Conservation (phyloP, 2,329 filamentous ascomycete species). For the Cladophialophora chaetospira region DNA sequence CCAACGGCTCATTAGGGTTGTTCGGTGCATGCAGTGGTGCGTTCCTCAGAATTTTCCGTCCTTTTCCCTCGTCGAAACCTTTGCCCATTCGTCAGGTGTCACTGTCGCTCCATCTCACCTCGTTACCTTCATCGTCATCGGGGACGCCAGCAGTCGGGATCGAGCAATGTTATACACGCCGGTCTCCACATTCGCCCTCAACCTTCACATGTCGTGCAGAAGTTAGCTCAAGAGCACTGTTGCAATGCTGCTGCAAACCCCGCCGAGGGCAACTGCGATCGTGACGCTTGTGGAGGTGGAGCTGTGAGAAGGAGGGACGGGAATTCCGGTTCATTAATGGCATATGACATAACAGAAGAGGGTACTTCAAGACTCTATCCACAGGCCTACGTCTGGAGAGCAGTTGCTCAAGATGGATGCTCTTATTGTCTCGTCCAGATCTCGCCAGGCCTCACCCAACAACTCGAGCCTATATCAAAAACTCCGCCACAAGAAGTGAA, state of each 20-base stretch:
- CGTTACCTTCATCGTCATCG: conserved; percentile 12
- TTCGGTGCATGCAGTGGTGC: not conserved
- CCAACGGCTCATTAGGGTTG: not conserved
- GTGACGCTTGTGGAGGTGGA: not conserved
- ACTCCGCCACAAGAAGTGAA: not conserved
- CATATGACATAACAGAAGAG: too few species aligned
- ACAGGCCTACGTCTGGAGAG: too few species aligned
- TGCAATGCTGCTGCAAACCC: not conserved
- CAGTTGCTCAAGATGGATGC: too few species aligned
- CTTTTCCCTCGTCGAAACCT: not conserved
- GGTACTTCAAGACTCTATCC: too few species aligned
- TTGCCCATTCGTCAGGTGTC: conserved; percentile 24
- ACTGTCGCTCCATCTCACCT: conserved; percentile 7
- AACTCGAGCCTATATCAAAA: too few species aligned
- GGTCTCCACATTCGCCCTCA: not conserved
- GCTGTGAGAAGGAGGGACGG: too few species aligned
- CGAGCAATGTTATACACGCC: not conserved
- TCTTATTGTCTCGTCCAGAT: too few species aligned
- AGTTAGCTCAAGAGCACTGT: not conserved
- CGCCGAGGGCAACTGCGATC: not conserved
- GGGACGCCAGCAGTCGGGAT: not conserved
- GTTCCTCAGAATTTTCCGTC: conserved; percentile 8
- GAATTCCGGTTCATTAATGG: too few species aligned
- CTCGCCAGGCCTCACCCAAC: too few species aligned
- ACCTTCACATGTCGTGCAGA: not conserved